Evolutionary conservation across 306 rosid species (phyloP).

Genomic region (Delonix regia): DNA sequence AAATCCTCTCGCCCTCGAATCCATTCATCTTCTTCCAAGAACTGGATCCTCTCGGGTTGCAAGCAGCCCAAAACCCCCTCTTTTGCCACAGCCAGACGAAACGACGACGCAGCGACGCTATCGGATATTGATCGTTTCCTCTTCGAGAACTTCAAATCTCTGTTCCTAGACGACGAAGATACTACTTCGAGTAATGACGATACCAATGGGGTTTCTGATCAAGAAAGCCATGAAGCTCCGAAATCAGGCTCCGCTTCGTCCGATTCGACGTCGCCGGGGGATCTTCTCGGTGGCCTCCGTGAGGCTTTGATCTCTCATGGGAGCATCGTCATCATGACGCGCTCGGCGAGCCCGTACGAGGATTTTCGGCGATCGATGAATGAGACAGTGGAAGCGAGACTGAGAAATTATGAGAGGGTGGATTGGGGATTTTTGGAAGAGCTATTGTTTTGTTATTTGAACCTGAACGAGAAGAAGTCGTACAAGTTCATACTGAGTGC

Average conservation of each 20-base stretch:
- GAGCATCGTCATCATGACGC: slow-evolving; percentile 57
- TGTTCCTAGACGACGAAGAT: slow-evolving; percentile 45
- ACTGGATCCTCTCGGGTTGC: slow-evolving; percentile 61
- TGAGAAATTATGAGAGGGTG: slow-evolving; percentile 28
- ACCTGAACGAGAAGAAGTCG: slow-evolving; percentile 65
- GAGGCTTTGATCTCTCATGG: slow-evolving; percentile 34
- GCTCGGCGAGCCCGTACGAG: slow-evolving; percentile 52
- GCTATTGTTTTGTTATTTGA: slow-evolving; percentile 59
- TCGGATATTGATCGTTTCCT: slow-evolving; percentile 82
- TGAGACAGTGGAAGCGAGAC: slow-evolving; percentile 56
- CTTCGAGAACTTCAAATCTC: slow-evolving; percentile 77
- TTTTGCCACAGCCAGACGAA: slow-evolving; percentile 44
- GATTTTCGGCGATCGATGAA: slow-evolving; percentile 76
- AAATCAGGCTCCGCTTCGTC: slow-evolving; percentile 30
- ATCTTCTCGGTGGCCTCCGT: slow-evolving; percentile 21
- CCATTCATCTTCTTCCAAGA: slow-evolving; percentile 50
- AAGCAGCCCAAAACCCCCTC: slow-evolving; percentile 75
- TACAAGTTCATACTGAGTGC: slow-evolving; percentile 67
- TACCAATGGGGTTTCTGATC: slow-evolving; percentile 14
- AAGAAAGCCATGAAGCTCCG: neutral
- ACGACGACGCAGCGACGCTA: slow-evolving; percentile 62
- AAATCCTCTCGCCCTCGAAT: slow-evolving; percentile 50
- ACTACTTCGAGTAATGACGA: neutral
- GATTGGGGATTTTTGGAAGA: slow-evolving; percentile 94
- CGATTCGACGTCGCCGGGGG: slow-evolving; percentile 45